These are phyloP conservation scores for Saccharomycopsis amapae DNA, from an alignment of 805 yeast genomes.

Conservation along the genomic window DNA sequence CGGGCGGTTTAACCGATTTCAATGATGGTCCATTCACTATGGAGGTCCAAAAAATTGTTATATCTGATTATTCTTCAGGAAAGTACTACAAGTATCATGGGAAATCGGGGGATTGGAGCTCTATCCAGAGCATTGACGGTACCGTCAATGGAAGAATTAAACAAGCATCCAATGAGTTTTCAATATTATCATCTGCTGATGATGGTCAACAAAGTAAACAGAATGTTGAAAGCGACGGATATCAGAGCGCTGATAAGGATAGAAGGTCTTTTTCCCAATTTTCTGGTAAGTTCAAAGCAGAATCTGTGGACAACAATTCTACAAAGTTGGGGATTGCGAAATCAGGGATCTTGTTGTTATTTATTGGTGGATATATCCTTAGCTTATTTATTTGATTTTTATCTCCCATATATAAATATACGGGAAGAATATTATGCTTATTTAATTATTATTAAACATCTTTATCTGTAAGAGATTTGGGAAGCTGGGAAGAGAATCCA, in stretches of 20 bases:
- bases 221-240: neutral
- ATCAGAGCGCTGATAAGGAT: neutral
- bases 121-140: conserved; percentile 34
- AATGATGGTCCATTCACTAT: conserved; percentile 42
- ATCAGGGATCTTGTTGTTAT: no score
- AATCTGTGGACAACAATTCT: no score
- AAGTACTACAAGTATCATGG: conserved; percentile 35
- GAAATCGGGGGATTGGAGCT: conserved; percentile 32
- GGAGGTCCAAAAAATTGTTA: conserved; percentile 41
- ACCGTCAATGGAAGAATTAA: conserved; percentile 40
- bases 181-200: neutral
- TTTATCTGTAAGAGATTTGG: no score
- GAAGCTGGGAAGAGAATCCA: no score
- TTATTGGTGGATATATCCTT: no score
- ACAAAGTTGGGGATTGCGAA: no score
- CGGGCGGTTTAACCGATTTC: conserved; percentile 58
- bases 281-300: no score
- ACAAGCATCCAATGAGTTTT: conserved; percentile 28
- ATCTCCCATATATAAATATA: no score
- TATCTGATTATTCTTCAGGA: conserved; percentile 46
- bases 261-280: neutral
- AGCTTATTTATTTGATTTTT: no score
- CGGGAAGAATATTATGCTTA: no score
- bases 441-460: no score
- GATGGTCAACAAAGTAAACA: neutral